phyloP scores from a whole-genome alignment of 306 rosid genomes.

The Gastrolobium bilobum region DNA sequence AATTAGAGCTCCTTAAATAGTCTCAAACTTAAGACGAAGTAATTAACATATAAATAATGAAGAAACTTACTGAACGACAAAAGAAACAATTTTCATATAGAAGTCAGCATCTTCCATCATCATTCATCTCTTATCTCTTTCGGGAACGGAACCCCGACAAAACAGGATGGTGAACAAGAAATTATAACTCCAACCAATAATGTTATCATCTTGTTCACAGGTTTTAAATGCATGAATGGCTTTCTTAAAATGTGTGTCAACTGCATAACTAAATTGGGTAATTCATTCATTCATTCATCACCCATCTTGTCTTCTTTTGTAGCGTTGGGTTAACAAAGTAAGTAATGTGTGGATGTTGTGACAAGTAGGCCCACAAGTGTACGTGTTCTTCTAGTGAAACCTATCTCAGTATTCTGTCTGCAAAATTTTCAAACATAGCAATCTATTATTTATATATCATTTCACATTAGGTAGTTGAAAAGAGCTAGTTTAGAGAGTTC shows the following conservation, averaged over 20 bases:
- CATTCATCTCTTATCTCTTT: constrained; percentile 16
- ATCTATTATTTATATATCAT: too few relatives aligned
- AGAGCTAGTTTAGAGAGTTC: not conserved
- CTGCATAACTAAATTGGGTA: not conserved
- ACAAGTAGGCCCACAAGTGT: not conserved
- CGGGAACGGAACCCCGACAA: not conserved
- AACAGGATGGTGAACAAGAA: not conserved
- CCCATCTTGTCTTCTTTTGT: too few relatives aligned
- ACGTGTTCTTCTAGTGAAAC: not conserved
- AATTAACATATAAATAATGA: not conserved
- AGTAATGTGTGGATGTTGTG: not conserved
- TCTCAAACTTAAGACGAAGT: not conserved
- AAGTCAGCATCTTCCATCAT: not conserved
- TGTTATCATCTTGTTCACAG: too few relatives aligned
- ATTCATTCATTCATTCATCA: too few relatives aligned
- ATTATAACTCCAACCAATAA: too few relatives aligned
- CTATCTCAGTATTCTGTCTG: not conserved
- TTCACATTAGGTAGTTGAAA: not conserved
- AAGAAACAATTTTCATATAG: not conserved
- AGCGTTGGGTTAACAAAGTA: too few relatives aligned
- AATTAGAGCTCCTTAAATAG: not conserved
- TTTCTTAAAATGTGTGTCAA: not conserved
- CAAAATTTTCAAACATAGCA: not conserved
- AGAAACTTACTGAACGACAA: not conserved
- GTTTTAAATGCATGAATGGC: too few relatives aligned